Percentiles rank a stretch among this genome's conserved stretches.
phyloP scores from a whole-genome alignment of 2,329 filamentous ascomycete species.

The Cytospora piceae region DNA sequence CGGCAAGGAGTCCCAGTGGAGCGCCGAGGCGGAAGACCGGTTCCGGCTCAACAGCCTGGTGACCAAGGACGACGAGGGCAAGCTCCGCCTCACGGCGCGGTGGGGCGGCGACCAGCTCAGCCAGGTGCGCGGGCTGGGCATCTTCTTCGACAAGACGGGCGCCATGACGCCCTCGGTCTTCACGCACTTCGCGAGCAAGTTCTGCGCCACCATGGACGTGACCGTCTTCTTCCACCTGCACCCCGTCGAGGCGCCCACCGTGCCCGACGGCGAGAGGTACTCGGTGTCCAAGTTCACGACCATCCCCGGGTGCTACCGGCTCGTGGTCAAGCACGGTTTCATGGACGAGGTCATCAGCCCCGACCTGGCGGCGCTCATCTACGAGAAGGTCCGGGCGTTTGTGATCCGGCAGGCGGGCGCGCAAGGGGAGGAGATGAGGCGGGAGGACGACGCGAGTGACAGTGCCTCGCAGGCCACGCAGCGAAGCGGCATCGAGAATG shows the following conservation, averaged over 20 bases:
- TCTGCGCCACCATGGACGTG: conserved; percentile 66
- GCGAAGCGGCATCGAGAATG: conserved; percentile 26
- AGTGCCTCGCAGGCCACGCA: conserved; percentile 18
- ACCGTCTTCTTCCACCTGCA: conserved; percentile 74
- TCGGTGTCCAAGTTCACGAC: conserved; percentile 45
- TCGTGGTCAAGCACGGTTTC: conserved; percentile 71
- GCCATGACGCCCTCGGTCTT: conserved; percentile 68
- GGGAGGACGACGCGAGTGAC: conserved; percentile 24
- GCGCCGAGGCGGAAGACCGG: conserved; percentile 65
- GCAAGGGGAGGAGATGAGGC: conserved; percentile 28
- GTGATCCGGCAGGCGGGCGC: conserved; percentile 43
- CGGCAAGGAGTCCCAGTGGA: conserved; percentile 78
- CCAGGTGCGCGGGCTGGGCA: conserved; percentile 60
- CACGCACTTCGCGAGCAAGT: conserved; percentile 72
- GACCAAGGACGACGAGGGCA: conserved; percentile 33
- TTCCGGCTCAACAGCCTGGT: conserved; percentile 50
- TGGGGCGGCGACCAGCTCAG: conserved; percentile 49
- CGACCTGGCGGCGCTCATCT: conserved; percentile 62
- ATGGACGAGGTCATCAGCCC: conserved; percentile 70
- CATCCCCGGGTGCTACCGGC: conserved; percentile 67
- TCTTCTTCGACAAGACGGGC: conserved; percentile 79
- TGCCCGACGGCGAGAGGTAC: conserved; percentile 52
- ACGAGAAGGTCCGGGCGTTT: conserved; percentile 58
- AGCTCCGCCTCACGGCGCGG: conserved; percentile 41
- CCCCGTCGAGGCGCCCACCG: conserved; percentile 60